These are phyloP conservation scores for Dentipellis sp. DNA, from an alignment of 768 basidiomycete genomes.

Conservation along the genomic window DNA sequence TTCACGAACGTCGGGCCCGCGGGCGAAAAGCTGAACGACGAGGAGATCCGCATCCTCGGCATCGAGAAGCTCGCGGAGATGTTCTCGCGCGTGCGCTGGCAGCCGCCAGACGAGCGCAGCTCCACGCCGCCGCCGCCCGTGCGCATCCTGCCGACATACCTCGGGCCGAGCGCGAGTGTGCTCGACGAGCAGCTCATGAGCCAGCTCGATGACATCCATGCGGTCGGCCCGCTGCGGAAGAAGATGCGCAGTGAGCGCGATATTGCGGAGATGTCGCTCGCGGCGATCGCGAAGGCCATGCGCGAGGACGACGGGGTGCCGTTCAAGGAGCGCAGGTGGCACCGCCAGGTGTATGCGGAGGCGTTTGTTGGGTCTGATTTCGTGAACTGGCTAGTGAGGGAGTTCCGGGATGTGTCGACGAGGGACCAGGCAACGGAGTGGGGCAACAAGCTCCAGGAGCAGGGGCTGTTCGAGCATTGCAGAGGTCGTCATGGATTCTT, in stretches of 20 bases:
- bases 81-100: conserved; percentile 81
- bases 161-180: conserved; percentile 73
- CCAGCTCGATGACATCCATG: conserved; percentile 75
- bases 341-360: conserved; percentile 60
- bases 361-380: conserved; percentile 87
- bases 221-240: conserved; percentile 63
- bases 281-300: conserved; percentile 74
- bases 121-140: conserved; percentile 45
- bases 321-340: conserved; percentile 84
- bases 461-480: conserved; percentile 83
- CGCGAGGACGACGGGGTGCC: conserved; percentile 75
- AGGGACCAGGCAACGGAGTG: conserved; percentile 73
- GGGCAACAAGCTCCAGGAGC: conserved; percentile 67
- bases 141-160: conserved; percentile 76
- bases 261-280: conserved; percentile 54
- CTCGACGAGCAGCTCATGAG: conserved; percentile 72
- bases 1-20: conserved; percentile 42
- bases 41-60: conserved; percentile 81
- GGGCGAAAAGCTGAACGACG: conserved; percentile 73
- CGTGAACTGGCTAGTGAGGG: conserved; percentile 86
- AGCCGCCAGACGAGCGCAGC: conserved; percentile 43
- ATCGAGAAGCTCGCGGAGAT: conserved; percentile 88
- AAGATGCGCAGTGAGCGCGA: conserved; percentile 75
- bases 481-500: conserved; percentile 72
- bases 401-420: conserved; percentile 83